Conservation (phyloP, 108 stramenopile genomes). For the Cyclostephanos invisitatus region DNA sequence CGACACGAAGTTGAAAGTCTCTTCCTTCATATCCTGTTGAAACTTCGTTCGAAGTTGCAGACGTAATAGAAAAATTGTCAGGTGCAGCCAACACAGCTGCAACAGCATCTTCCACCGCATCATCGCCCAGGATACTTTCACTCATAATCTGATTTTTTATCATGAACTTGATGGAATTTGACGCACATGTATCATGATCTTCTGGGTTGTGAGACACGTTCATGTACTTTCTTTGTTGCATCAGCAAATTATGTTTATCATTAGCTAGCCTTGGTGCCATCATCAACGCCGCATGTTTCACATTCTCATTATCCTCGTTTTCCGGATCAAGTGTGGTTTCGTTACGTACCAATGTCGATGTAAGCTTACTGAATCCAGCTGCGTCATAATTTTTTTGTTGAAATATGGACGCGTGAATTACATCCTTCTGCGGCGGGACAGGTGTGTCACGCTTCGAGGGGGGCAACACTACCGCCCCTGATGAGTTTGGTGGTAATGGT, state of each 20-base stretch:
- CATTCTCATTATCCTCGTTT: not conserved
- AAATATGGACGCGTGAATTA: slow-evolving; percentile 38
- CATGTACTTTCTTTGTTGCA: not conserved
- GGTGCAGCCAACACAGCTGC: slow-evolving; percentile 32
- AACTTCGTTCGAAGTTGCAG: slow-evolving; percentile 23
- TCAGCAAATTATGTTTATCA: not conserved
- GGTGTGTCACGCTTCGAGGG: not conserved
- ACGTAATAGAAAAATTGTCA: slow-evolving; percentile 32
- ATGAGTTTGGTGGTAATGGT: not conserved
- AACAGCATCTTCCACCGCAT: slow-evolving; percentile 43
- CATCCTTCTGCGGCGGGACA: slow-evolving; percentile 3
- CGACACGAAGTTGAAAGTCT: not conserved
- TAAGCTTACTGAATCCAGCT: slow-evolving; percentile 29
- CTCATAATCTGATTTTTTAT: slow-evolving; percentile 8
- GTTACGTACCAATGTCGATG: slow-evolving; percentile 42
- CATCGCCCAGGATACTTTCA: slow-evolving; percentile 32
- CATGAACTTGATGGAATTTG: slow-evolving; percentile 9
- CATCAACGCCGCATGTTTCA: not conserved
- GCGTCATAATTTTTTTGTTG: slow-evolving; percentile 42
- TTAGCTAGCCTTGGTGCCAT: not conserved
- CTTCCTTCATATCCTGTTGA: slow-evolving; percentile 6
- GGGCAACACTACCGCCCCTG: not conserved
- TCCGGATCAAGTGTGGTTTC: slow-evolving; percentile 13
- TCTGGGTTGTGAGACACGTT: not conserved
- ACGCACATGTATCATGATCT: not conserved